phyloP scores from a whole-genome alignment of 306 rosid species.

The Dryas alaskensis region DNA sequence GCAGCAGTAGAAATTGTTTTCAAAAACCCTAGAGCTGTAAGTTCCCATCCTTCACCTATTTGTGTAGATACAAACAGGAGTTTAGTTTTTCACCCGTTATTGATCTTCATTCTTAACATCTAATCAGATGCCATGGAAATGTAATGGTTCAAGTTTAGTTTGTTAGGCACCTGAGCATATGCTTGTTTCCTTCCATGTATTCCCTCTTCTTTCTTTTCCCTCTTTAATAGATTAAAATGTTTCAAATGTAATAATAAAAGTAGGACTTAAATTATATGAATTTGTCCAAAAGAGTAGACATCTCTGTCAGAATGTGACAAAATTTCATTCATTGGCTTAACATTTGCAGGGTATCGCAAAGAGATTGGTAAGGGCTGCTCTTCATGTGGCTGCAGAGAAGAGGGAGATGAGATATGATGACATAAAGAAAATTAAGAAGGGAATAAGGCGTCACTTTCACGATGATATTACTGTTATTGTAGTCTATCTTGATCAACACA shows the following conservation, averaged over 20 bases:
- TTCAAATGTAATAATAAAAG: not conserved
- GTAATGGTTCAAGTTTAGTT: too few relatives aligned
- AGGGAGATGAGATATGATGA: conserved; percentile 88
- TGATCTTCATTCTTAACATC: not conserved
- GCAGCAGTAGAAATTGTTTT: conserved; percentile 82
- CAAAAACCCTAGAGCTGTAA: conserved; percentile 86
- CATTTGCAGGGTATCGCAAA: conserved; percentile 83
- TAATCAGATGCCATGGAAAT: too few relatives aligned
- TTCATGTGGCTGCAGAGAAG: conserved; percentile 82
- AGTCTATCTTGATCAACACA: conserved; percentile 70
- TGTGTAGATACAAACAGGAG: not conserved
- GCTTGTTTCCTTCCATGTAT: not conserved
- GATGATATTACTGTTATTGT: conserved; percentile 92
- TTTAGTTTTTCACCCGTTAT: not conserved
- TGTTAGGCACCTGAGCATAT: not conserved
- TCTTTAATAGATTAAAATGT: not conserved
- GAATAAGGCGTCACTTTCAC: conserved; percentile 82
- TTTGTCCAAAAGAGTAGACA: not conserved
- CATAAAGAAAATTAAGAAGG: conserved; percentile 75
- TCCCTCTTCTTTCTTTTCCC: not conserved
- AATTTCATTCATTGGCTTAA: conserved; percentile 19
- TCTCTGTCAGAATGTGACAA: not conserved
- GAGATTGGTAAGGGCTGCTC: conserved; percentile 85
- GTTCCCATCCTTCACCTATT: conserved; percentile 29
- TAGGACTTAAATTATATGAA: not conserved